phyloP scores from a whole-genome alignment of 345 rosid genomes.

The Corchorus capsularis region DNA sequence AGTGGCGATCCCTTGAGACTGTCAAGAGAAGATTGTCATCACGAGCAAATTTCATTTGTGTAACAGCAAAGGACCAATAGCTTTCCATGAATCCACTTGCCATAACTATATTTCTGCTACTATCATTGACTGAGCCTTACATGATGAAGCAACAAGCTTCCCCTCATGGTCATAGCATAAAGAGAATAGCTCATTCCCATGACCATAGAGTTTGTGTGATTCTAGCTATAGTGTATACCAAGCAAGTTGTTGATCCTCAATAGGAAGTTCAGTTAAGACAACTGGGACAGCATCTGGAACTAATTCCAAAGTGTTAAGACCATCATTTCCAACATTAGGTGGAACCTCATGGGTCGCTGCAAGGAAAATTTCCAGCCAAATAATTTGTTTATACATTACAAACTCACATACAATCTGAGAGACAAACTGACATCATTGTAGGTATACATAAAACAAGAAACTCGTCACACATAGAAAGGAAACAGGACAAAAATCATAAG shows the following conservation, averaged over 20 bases:
- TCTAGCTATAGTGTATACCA: slow-evolving; percentile 94
- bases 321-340: slow-evolving; percentile 54
- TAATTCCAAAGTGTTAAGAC: slow-evolving; percentile 80
- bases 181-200: slow-evolving; percentile 91
- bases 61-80: slow-evolving; percentile 78
- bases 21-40: too few relatives aligned
- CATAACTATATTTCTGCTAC: slow-evolving; percentile 93
- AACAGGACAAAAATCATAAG: background rate
- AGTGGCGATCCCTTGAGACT: slow-evolving; percentile 92
- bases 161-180: slow-evolving; percentile 78
- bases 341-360: slow-evolving; percentile 60
- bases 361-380: too few relatives aligned
- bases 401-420: too few relatives aligned
- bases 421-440: slow-evolving; percentile 5
- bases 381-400: too few relatives aligned
- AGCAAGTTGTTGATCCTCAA: slow-evolving; percentile 92
- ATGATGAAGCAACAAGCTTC: slow-evolving; percentile 84
- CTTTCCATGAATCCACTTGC: slow-evolving; percentile 95
- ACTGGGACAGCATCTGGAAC: slow-evolving; percentile 95
- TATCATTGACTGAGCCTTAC: slow-evolving; percentile 86
- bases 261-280: slow-evolving; percentile 79
- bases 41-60: too few relatives aligned
- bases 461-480: background rate
- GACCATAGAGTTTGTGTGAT: slow-evolving; percentile 92
- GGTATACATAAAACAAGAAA: background rate